Percentiles rank a stretch among this genome's conserved stretches.
phyloP scores from a whole-genome alignment of 2,329 filamentous ascomycete species.

The Sphaerulina musiva region DNA sequence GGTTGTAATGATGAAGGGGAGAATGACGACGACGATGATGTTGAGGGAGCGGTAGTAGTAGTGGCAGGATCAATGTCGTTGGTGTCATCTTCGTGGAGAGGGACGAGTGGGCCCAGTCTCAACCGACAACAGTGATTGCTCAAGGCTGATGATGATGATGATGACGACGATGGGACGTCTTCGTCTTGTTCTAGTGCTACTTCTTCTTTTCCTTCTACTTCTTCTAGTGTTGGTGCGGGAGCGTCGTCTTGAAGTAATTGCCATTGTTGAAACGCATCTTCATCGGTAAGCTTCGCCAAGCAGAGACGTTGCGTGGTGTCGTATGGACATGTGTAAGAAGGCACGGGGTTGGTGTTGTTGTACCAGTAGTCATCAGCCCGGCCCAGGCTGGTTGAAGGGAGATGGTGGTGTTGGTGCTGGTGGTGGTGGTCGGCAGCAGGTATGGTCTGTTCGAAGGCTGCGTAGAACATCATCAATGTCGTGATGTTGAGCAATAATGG shows the following conservation, averaged over 20 bases:
- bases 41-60: not conserved
- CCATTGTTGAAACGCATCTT: not conserved
- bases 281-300: slow-evolving; percentile 4
- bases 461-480: slow-evolving; percentile 4
- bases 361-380: no score
- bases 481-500: not conserved
- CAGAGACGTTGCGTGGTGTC: slow-evolving; percentile 2
- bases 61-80: not conserved
- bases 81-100: not conserved
- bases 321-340: slow-evolving; percentile 2
- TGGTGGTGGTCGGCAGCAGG: not conserved
- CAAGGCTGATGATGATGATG: not conserved
- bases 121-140: not conserved
- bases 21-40: no score
- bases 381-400: not conserved
- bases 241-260: not conserved
- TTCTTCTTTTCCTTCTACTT: no score
- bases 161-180: not conserved
- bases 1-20: no score
- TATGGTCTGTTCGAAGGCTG: slow-evolving; percentile 9
- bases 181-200: not conserved
- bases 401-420: no score
- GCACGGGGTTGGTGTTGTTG: not conserved
- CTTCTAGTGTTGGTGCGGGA: no score
- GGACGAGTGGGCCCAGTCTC: slow-evolving; percentile 1